Base-by-base conservation (phyloP, 2,329 filamentous ascomycete species). In the Pseudocercospora ulei region DNA sequence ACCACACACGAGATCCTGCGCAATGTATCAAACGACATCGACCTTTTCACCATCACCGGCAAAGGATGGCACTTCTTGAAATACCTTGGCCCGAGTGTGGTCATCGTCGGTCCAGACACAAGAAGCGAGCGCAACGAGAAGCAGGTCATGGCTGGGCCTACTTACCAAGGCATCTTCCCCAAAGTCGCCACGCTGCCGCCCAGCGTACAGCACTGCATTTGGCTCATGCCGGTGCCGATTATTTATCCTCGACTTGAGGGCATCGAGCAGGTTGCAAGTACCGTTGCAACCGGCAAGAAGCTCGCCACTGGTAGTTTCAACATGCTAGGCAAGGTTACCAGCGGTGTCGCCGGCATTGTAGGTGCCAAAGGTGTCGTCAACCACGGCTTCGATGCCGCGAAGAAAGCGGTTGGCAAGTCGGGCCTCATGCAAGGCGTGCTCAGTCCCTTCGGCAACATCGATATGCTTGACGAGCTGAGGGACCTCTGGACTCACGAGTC, bases 1-100 rank as follows among this genome's bases (percentile, higher is more conserved):
- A 96, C 90, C 0, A 96, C 88, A 0, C 71, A 92, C 2, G 90
- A 96, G 57, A 82, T 96, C 26, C 75, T 98, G 41, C 82, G 87
- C 36, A 88, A 93, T 52, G 80, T 93, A 41, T 82, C 73, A 55
- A 82, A 83, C 30, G 90, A 98, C 56, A 72, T 78, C 31, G 90
- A 98, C 54, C 75, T 98, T 4, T 98, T 98, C 64, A 96, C 88
- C 1, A 80, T 98, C 39, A 96, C 90, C 0, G 88, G 90, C n/a
- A 82, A 82, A 12, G 90, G 90, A 5, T 98, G 90, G 90, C 90
- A 98, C 62, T 98, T 96, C 61, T 76, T 98, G 63, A 98, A 98
- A 63, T 95, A 82, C 54, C 75, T 98, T 4, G 90, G 90, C 0
- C 90, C 90, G 0, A 83, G 83, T 3, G 79, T 98, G 7, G 86